Base-by-base conservation (phyloP, 2,329 filamentous ascomycete genomes). In the Aspergillus arachidicola region DNA sequence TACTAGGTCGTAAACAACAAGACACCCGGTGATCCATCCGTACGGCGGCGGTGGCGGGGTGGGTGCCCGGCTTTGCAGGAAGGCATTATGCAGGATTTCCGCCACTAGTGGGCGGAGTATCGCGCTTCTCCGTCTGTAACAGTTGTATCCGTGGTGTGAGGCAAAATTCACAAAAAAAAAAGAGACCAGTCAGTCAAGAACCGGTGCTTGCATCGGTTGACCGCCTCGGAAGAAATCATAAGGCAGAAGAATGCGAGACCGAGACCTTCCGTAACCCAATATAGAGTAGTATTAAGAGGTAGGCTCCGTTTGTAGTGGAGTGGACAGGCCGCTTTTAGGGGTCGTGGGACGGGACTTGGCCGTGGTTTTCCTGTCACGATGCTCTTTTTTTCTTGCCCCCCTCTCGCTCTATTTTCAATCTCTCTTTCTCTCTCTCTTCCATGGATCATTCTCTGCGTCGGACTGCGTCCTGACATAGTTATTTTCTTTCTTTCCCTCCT, bases 351-450 rank as follows among this genome's bases (percentile, higher is more conserved):
- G 62, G 58, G 21, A 61, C 56, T 54, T 57, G 51, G 62, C 58
- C 62, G 54, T 34, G 58, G 53, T 58, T 56, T 60, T 63, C 46
- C 57, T 57, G 59, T 60, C 51, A 57, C 57, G 41, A 61, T 64
- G 50, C 58, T 61, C 58, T 63, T 62, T 68, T 63, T 54, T 58
- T 64, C 45, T 62, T 57, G 58, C 55, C 59, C 57, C 61, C 65
- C 54, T 59, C 57, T 57, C 60, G 48, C 60, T 65, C 50, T 60
- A 57, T 51, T 26, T 53, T 58, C 61, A 28, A 26, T 48, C 21
- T 16, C 12, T 51, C 28, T 66, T 58, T 61, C 19, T 48, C 41
- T 48, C 41, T 58, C 46, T 48, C 58, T 63, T 58, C 56, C 46
- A 58, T 62, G 56, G 55, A 59, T 58, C 59, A 58, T 32, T 26